These are phyloP conservation scores for Ustilago tritici DNA, from an alignment of 1,284 basidiomycete genomes.

Conservation along the genomic window DNA sequence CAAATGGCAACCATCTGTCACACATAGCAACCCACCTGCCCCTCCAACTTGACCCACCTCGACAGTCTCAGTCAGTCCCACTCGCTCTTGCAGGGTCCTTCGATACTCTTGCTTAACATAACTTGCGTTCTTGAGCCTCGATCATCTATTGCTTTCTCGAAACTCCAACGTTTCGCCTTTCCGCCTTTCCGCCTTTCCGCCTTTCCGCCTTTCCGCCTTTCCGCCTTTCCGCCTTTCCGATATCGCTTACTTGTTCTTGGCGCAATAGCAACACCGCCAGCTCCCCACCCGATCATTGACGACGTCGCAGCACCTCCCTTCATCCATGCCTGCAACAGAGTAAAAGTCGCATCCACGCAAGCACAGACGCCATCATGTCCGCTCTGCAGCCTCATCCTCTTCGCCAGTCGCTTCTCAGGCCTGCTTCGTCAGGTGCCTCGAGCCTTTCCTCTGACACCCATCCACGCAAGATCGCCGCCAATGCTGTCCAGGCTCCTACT, in stretches of 20 bases:
- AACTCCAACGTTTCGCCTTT: too few species aligned
- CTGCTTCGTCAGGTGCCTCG: constrained; percentile 26
- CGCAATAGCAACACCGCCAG: too few species aligned
- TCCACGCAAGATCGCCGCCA: constrained; percentile 35
- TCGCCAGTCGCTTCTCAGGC: constrained; percentile 23
- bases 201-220: too few species aligned
- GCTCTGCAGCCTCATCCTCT: constrained; percentile 18
- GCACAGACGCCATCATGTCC: constrained; percentile 20
- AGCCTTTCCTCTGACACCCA: constrained; percentile 27
- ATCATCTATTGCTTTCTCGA: not conserved
- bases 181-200: too few species aligned
- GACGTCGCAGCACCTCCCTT: not conserved
- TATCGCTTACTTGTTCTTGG: too few species aligned
- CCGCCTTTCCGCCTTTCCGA: too few species aligned
- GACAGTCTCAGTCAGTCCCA: too few species aligned
- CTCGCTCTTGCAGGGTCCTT: too few species aligned
- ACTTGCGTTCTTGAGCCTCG: too few species aligned
- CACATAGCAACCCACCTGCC: not conserved
- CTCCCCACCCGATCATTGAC: not conserved
- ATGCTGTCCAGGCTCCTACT: constrained; percentile 27
- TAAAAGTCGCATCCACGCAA: not conserved
- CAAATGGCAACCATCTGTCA: not conserved
- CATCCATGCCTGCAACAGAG: not conserved
- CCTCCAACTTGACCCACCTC: not conserved
- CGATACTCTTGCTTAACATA: too few species aligned